Base-by-base conservation (phyloP, 2,329 filamentous ascomycete species). In the Claviceps pazoutovae region DNA sequence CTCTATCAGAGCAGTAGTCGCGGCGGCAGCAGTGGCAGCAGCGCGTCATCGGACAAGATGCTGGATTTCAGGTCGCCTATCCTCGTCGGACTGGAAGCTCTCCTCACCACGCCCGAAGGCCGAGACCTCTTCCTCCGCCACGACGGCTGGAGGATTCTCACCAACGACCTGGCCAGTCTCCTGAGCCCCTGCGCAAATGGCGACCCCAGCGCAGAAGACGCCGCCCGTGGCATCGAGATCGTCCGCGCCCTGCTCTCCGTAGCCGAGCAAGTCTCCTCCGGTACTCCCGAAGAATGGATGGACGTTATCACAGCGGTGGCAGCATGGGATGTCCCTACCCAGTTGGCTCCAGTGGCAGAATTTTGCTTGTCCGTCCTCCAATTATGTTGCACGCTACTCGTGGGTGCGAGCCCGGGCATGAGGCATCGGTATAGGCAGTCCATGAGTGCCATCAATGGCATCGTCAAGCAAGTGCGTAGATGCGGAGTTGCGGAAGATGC, bases 21-120 rank as follows among this genome's bases (percentile, higher is more conserved):
- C 30, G 30, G 11, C 30, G 11, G 30, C 30, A 34, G 30, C 30
- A 11, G 30, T 9, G 11, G 30, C 30, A 66, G 30, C 9, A 66
- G 68, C 51, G 52, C 68, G 51, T 53, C 57, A 4, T 51, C 41
- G 9, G 23, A 55, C 3, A 62, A 59, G 39, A 64, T 78, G 1
- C 64, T 78, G 1, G 79, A 83, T 56, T 78, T 82, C 53, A 71
- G 78, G 5, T 72, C 73, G 2, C 71, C 80, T 0, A 68, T 82
- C 1, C 66, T 84, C 3, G 75, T 80, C 5, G 79, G 78, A 0
- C 64, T 84, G 1, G 78, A 84, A 59, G 81, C 76, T 0, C 66
- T 83, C 6, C 64, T 75, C n/a, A 66, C 67, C 5, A 68, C 72
- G 1, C 65, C 73, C 3, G 67, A 72, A 19, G 78, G 77, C 1